phyloP scores from a whole-genome alignment of 306 rosid genomes.

The Fagus sylvatica region DNA sequence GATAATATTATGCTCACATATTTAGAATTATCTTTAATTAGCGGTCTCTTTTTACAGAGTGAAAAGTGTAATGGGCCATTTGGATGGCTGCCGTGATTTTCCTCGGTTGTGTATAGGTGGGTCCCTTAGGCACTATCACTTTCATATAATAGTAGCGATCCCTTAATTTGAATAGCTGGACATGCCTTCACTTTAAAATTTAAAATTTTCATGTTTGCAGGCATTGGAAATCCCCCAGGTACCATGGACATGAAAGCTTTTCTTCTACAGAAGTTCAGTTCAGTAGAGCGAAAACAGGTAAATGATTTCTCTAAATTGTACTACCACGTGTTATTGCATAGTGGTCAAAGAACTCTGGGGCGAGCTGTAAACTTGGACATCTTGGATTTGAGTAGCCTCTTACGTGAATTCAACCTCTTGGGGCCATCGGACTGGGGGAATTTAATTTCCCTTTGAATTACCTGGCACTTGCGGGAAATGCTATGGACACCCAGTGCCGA shows the following conservation, averaged over 20 bases:
- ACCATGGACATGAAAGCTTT: constrained; percentile 81
- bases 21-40: constrained; percentile 19
- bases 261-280: constrained; percentile 80
- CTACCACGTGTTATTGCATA: background rate
- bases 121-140: constrained; percentile 25
- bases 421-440: too few species aligned
- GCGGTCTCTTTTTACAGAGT: constrained; percentile 50
- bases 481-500: too few species aligned
- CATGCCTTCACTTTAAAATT: background rate
- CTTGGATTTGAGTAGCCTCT: too few species aligned
- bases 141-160: background rate
- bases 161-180: constrained; percentile 3
- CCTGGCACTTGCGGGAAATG: too few species aligned
- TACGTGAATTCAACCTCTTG: too few species aligned
- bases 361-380: too few species aligned
- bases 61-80: constrained; percentile 78
- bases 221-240: constrained; percentile 90
- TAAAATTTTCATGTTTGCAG: constrained; percentile 38
- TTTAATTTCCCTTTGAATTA: too few species aligned
- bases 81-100: constrained; percentile 77
- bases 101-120: constrained; percentile 87
- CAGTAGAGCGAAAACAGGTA: constrained; percentile 74
- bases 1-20: too few species aligned
- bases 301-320: background rate
- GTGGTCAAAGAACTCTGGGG: too few species aligned